phyloP scores from a whole-genome alignment of 1,284 basidiomycete species.

The Puccinia novopanici region DNA sequence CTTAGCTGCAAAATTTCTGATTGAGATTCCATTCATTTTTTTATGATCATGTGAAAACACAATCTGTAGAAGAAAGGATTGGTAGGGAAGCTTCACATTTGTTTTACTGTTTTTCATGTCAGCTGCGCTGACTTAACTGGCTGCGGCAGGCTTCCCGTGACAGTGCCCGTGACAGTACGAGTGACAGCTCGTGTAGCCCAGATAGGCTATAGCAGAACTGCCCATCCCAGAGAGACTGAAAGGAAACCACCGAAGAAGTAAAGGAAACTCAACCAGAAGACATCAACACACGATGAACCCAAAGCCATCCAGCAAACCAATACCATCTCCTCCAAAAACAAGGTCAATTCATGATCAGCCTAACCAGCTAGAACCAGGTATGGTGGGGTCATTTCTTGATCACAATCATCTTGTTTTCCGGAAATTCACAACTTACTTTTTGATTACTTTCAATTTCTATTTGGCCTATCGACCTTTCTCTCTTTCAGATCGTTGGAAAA shows the following conservation, averaged over 20 bases:
- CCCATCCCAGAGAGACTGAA: background rate
- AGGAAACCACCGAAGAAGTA: background rate
- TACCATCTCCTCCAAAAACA: slow-evolving; percentile 13
- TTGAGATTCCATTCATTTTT: too few relatives aligned
- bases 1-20: too few relatives aligned
- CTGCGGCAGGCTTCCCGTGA: background rate
- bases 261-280: background rate
- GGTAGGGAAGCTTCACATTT: too few relatives aligned
- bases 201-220: background rate
- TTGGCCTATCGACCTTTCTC: slow-evolving; percentile 11
- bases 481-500: slow-evolving; percentile 25
- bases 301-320: slow-evolving; percentile 3
- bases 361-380: slow-evolving; percentile 28
- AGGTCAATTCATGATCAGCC: slow-evolving; percentile 9
- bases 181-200: background rate
- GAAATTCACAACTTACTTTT: background rate
- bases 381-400: background rate
- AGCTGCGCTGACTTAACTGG: too few relatives aligned
- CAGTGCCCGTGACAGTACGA: background rate
- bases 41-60: too few relatives aligned
- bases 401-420: background rate
- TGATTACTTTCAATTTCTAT: background rate
- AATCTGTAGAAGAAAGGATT: too few relatives aligned
- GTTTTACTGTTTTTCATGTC: too few relatives aligned
- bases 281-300: background rate